A percentile compares a stretch with the other conserved stretches of the same genome.
Evolutionary conservation across 768 basidiomycete species (phyloP).

Genomic region (Suillus decipiens): DNA sequence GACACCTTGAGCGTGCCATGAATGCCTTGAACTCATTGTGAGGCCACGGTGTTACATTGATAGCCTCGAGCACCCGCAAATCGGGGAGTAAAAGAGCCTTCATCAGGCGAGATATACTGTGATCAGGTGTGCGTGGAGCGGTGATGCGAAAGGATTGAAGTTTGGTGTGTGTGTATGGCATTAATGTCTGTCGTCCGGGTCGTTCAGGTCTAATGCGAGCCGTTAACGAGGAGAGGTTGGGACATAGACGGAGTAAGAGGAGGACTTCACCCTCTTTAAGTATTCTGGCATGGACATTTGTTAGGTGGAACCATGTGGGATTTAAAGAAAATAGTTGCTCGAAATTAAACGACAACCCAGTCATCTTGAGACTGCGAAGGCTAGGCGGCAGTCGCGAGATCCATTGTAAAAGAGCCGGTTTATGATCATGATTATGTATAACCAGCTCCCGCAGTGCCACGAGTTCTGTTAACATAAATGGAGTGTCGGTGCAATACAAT

Average conservation of each 20-base stretch:
- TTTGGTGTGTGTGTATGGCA: background rate
- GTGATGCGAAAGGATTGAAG: background rate
- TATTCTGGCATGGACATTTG: background rate
- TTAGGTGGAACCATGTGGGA: background rate
- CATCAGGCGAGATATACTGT: background rate
- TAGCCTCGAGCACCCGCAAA: background rate
- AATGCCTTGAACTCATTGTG: background rate
- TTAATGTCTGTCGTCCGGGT: background rate
- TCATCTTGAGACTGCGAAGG: background rate
- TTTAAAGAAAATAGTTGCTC: background rate
- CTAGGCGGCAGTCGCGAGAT: background rate
- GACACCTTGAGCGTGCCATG: background rate
- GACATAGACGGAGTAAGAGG: background rate
- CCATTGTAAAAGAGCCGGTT: background rate
- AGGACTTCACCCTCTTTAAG: background rate
- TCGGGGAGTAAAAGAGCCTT: background rate
- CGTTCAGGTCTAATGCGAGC: background rate
- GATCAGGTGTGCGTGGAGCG: background rate
- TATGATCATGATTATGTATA: background rate
- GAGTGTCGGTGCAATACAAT: background rate
- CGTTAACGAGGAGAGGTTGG: background rate
- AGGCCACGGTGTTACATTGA: background rate
- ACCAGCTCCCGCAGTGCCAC: background rate
- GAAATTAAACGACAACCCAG: background rate
- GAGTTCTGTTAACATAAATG: background rate